phyloP scores from a whole-genome alignment of 1,284 basidiomycete genomes.

The Leccinum huronense region DNA sequence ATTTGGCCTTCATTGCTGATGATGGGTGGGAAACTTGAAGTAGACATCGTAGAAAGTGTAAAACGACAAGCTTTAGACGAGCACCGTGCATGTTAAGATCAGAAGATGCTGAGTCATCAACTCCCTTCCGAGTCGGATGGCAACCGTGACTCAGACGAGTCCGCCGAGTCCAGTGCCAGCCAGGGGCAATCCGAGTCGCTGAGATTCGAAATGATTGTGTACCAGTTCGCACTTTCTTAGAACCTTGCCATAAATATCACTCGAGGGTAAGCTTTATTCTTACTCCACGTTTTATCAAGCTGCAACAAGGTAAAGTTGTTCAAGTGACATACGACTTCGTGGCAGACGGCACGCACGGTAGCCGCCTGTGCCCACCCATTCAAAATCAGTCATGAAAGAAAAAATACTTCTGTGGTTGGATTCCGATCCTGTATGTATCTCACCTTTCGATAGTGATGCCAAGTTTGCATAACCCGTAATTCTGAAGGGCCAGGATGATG shows the following conservation, averaged over 20 bases:
- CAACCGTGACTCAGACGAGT: too few species aligned
- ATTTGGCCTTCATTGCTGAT: constrained; percentile 51
- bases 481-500: constrained; percentile 80
- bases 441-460: not conserved
- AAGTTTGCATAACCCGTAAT: constrained; percentile 2
- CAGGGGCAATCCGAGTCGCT: too few species aligned
- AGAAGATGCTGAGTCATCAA: constrained; percentile 15
- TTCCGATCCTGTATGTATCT: constrained; percentile 49
- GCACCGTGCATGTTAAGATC: constrained; percentile 22
- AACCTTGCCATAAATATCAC: too few species aligned
- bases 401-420: constrained; percentile 49
- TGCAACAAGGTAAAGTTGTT: too few species aligned
- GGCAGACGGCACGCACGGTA: too few species aligned
- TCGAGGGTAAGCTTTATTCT: too few species aligned
- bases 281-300: too few species aligned
- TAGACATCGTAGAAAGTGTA: constrained; percentile 22
- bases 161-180: too few species aligned
- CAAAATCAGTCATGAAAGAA: constrained; percentile 12
- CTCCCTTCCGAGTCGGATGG: not conserved
- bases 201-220: too few species aligned
- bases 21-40: constrained; percentile 13
- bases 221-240: too few species aligned
- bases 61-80: not conserved
- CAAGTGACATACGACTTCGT: too few species aligned
- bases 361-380: not conserved